phyloP scores from a whole-genome alignment of 2,329 filamentous ascomycete genomes.

The Alternaria novae-zelandiae region DNA sequence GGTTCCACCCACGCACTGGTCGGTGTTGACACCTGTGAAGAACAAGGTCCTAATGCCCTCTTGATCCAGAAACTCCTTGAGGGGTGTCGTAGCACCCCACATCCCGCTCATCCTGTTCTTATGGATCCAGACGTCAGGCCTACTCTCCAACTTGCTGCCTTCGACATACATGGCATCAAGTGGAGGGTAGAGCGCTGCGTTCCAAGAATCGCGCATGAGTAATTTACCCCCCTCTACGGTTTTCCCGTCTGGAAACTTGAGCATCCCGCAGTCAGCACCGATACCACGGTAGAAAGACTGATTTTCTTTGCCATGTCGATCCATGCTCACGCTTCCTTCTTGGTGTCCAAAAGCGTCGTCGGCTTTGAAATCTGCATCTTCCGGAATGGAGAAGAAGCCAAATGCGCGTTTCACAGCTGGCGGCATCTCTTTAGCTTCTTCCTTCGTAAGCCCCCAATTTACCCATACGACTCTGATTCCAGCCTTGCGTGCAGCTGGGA shows the following conservation, averaged over 20 bases:
- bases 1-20: constrained; percentile 53
- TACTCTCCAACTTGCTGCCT: constrained; percentile 16
- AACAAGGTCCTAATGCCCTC: constrained; percentile 50
- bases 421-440: constrained; percentile 47
- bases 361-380: constrained; percentile 15
- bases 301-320: constrained; percentile 37
- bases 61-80: constrained; percentile 48
- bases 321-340: constrained; percentile 31
- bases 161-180: constrained; percentile 41
- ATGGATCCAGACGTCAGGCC: constrained; percentile 43
- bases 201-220: constrained; percentile 51
- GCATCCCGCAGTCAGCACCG: constrained; percentile 34
- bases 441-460: constrained; percentile 51
- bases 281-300: constrained; percentile 39
- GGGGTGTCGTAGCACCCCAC: constrained; percentile 44
- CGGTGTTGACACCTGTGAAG: constrained; percentile 53
- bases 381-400: constrained; percentile 33
- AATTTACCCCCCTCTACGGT: constrained; percentile 42
- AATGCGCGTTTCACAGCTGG: constrained; percentile 50
- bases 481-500: constrained; percentile 49
- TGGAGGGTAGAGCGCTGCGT: constrained; percentile 49
- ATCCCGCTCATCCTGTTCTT: constrained; percentile 53
- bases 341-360: constrained; percentile 13
- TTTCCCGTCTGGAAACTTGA: constrained; percentile 29
- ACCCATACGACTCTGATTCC: constrained; percentile 50